Conservation (phyloP, 2,329 filamentous ascomycete genomes). For the Thelonectria olida region DNA sequence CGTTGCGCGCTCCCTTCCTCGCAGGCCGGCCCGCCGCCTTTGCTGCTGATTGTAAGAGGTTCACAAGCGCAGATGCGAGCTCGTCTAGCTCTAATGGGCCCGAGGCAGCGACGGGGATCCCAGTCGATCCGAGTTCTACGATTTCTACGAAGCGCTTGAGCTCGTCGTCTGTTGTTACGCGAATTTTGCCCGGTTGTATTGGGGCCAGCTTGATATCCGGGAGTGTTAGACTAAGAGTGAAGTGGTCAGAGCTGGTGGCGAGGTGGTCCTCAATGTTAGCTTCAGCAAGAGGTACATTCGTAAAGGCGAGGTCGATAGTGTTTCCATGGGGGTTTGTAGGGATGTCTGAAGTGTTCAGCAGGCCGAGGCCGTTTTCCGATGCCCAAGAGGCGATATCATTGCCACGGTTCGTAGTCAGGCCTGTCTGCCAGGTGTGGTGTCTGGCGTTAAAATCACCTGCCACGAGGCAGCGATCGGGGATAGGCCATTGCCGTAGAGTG, state of each 20-base stretch:
- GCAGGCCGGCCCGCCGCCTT: constrained; percentile 11
- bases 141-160: constrained; percentile 23
- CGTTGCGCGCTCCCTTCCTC: constrained; percentile 18
- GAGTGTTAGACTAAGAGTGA: constrained; percentile 24
- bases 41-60: constrained; percentile 17
- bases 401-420: constrained; percentile 11
- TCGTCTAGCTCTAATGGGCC: constrained; percentile 15
- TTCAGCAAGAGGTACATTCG: constrained; percentile 23
- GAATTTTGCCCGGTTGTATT: constrained; percentile 18
- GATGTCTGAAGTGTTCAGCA: constrained; percentile 24
- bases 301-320: constrained; percentile 30
- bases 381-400: constrained; percentile 23
- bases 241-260: constrained; percentile 30
- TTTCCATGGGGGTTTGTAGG: constrained; percentile 31
- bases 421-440: constrained; percentile 26
- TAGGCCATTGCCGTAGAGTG: constrained; percentile 18
- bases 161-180: constrained; percentile 26
- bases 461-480: constrained; percentile 22
- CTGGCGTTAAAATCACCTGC: constrained; percentile 31
- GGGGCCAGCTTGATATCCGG: constrained; percentile 11
- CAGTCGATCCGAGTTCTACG: constrained; percentile 12
- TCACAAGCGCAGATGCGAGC: constrained; percentile 16
- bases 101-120: background rate
- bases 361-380: constrained; percentile 17
- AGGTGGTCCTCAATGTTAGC: constrained; percentile 26